phyloP scores from a whole-genome alignment of 2,329 filamentous ascomycete species.

The Sarocladium brachiariae region DNA sequence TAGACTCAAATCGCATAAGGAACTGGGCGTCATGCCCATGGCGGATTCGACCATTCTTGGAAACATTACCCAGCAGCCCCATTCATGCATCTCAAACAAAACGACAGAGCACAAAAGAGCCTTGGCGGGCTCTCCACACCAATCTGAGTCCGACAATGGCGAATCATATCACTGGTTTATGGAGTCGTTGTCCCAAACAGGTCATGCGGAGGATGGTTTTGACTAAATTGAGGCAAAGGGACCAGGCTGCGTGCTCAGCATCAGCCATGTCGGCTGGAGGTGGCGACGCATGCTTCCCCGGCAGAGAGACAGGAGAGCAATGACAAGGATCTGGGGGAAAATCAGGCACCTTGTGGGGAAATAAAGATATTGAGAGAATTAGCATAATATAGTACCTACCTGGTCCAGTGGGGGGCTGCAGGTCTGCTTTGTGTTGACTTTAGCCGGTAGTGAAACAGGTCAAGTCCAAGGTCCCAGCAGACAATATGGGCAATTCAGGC shows the following conservation, averaged over 20 bases:
- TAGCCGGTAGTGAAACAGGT: not conserved
- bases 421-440: not conserved
- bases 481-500: not conserved
- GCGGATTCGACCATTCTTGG: not conserved
- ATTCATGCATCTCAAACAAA: not conserved
- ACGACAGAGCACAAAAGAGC: not conserved
- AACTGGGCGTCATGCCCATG: not conserved
- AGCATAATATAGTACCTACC: not conserved
- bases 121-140: not conserved
- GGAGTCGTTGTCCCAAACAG: not conserved
- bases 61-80: slow-evolving; percentile 3
- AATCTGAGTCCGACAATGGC: too few species aligned
- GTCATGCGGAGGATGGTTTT: slow-evolving; percentile 1
- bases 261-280: too few species aligned
- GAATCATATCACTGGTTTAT: not conserved
- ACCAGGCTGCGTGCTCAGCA: not conserved
- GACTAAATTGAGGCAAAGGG: not conserved
- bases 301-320: not conserved
- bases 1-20: not conserved
- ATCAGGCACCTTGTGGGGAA: not conserved
- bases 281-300: not conserved
- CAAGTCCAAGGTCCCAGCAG: too few species aligned
- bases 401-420: not conserved
- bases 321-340: slow-evolving; percentile 7
- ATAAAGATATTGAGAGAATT: too few species aligned